Evolutionary conservation across 352 stramenopile species (phyloP), one percentile per base, ranked within the genome.

Genomic region (Halophytophthora batemanensis): DNA sequence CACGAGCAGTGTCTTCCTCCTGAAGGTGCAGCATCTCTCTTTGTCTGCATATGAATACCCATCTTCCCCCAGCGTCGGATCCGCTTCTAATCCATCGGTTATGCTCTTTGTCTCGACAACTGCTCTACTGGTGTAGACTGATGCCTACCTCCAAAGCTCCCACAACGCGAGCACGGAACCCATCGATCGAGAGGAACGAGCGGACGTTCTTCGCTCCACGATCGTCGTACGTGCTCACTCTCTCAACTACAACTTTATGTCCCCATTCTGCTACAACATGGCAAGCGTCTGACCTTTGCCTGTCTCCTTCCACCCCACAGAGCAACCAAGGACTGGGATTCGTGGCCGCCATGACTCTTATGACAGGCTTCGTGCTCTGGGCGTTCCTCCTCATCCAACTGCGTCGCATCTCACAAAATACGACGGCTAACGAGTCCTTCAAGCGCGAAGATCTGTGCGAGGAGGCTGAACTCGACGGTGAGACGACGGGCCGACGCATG

Each of bases 361-460:
- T 84, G 56, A 77, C 74, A 13, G 64, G 65, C 17, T 36, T 87
- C 25, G 64, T 91, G 40, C 45, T 91, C 5, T 89, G 77, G 71
- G 47, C 81, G 1, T 89, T 93, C 56, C 56, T 93, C 22, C 47
- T 89, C 22, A 83, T 88, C 52, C 82, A 93, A 37, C 56, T 93
- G 2, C 71, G 74, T 38, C 82, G 82, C 28, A 86, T 93, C 49
- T 54, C 65, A 8, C 71, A 72, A 46, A 93, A 93, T 31, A 71
- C 72, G 44, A 91, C 82, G 3, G 81, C 82, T 3, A 90, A 87
- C 50, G 82, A 93, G 56, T 77, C 80, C 11, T 93, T 93, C 45
- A 93, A 93, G 61, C 82, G 82, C 31, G 77, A 90, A 59, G 73
- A 80, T 17, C 58, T 91, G n/a, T 71, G 61, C 31, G 69, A 82